Evolutionary conservation across 1,284 basidiomycete species (phyloP).

Genomic region (Fereydounia khargensis): DNA sequence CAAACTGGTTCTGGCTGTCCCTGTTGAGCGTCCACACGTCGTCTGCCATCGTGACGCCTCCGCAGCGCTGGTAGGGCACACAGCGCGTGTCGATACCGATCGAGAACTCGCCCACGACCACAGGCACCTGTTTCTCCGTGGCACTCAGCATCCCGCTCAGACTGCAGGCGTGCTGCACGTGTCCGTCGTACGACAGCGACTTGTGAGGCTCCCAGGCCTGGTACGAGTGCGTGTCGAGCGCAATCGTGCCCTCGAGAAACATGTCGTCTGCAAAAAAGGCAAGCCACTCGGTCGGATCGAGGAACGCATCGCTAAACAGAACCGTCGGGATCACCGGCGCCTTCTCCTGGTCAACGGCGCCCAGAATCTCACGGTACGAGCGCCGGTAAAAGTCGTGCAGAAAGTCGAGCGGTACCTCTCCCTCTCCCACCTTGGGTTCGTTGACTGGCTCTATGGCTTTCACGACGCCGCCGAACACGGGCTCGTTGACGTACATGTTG

Average conservation of each 20-base stretch:
- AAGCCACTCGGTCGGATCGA: constrained; percentile 15
- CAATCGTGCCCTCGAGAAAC: background rate
- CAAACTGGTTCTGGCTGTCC: constrained; percentile 6
- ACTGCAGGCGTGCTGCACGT: constrained; percentile 6
- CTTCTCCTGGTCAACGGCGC: background rate
- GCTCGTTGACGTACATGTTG: constrained; percentile 8
- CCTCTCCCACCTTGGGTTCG: constrained; percentile 1
- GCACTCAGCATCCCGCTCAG: background rate
- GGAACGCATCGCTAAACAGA: constrained; percentile 57
- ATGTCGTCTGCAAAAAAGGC: background rate
- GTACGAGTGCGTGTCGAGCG: constrained; percentile 12
- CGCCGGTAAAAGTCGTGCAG: constrained; percentile 47
- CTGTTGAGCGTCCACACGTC: constrained; percentile 4
- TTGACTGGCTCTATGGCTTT: constrained; percentile 8
- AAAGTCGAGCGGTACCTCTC: constrained; percentile 37
- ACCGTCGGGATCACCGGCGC: constrained; percentile 49
- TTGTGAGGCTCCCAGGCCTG: constrained; percentile 3
- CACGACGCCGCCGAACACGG: constrained; percentile 15
- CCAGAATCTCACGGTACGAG: constrained; percentile 48
- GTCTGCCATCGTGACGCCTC: constrained; percentile 4
- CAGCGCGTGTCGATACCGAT: constrained; percentile 4
- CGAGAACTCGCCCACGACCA: constrained; percentile 9
- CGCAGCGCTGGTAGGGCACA: constrained; percentile 3
- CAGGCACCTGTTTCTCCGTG: background rate
- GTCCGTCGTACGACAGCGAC: background rate